These are phyloP conservation scores for Glebionis coronaria DNA, from an alignment of 129 eudicot species.

Conservation along the genomic window DNA sequence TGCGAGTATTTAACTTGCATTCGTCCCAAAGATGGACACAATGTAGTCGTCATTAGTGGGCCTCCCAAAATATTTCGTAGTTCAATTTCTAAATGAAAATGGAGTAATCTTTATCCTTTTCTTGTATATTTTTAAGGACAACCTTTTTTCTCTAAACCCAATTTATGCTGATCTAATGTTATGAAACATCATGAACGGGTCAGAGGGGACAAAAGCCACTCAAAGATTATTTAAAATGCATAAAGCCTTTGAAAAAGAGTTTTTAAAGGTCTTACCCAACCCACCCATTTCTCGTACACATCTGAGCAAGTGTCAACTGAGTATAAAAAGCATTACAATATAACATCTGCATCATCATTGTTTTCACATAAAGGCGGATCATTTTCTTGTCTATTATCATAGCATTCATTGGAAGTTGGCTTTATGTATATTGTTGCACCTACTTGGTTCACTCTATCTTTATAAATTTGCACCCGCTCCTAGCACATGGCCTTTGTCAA, in stretches of 20 bases:
- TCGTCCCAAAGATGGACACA: not conserved
- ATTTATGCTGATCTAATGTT: no score
- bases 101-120: no score
- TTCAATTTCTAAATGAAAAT: not conserved
- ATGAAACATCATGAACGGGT: no score
- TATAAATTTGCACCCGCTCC: conserved; percentile 37
- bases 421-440: conserved; percentile 37
- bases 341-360: conserved; percentile 34
- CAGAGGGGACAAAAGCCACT: no score
- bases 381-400: conserved; percentile 25
- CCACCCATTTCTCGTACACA: not conserved
- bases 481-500: conserved; percentile 61
- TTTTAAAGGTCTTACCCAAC: no score
- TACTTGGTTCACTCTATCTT: conserved; percentile 37
- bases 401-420: conserved; percentile 33
- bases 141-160: no score
- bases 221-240: not conserved
- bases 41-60: not conserved
- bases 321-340: conserved; percentile 11
- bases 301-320: not conserved
- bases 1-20: not conserved
- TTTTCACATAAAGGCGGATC: conserved; percentile 24
- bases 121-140: no score
- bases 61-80: not conserved
- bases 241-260: no score